Conservation (phyloP, 225 moss, liverwort and hornwort species). For the Bryoerythrophyllum caledonicum region DNA sequence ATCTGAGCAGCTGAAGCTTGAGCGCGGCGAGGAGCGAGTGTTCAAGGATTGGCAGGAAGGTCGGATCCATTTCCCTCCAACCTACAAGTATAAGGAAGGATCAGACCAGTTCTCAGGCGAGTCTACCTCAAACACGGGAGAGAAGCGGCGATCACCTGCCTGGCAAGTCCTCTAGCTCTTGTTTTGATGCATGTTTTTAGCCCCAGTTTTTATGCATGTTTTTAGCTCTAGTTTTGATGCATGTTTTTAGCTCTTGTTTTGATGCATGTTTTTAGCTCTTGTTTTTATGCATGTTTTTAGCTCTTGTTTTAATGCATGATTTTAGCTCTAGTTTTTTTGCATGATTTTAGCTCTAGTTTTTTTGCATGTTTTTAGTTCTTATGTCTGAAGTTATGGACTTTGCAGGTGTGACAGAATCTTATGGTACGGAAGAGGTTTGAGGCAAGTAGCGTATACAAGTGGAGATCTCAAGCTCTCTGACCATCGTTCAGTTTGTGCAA, state of each 20-base stretch:
- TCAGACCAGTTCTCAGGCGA: slow-evolving; percentile 32
- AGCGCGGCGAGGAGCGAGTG: slow-evolving; percentile 31
- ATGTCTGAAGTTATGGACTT: no score
- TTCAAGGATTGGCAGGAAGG: slow-evolving; percentile 41
- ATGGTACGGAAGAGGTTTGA: slow-evolving; percentile 40
- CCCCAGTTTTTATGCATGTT: no score
- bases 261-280: background rate
- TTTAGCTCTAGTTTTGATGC: no score
- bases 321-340: background rate
- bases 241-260: background rate
- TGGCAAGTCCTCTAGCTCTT: slow-evolving; percentile 13
- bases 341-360: no score
- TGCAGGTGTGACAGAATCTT: slow-evolving; percentile 43
- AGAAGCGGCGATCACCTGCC: slow-evolving; percentile 39
- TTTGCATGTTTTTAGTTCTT: background rate
- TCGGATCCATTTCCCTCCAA: slow-evolving; percentile 32
- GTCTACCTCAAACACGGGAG: slow-evolving; percentile 13
- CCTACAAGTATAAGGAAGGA: slow-evolving; percentile 37
- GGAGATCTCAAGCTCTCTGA: slow-evolving; percentile 33
- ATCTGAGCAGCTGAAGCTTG: slow-evolving; percentile 34
- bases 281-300: no score
- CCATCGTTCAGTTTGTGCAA: slow-evolving; percentile 37
- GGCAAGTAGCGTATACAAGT: slow-evolving; percentile 24
- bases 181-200: background rate
- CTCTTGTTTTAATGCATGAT: no score